Conservation (phyloP, 768 basidiomycete species). For the Leccinum boreale region DNA sequence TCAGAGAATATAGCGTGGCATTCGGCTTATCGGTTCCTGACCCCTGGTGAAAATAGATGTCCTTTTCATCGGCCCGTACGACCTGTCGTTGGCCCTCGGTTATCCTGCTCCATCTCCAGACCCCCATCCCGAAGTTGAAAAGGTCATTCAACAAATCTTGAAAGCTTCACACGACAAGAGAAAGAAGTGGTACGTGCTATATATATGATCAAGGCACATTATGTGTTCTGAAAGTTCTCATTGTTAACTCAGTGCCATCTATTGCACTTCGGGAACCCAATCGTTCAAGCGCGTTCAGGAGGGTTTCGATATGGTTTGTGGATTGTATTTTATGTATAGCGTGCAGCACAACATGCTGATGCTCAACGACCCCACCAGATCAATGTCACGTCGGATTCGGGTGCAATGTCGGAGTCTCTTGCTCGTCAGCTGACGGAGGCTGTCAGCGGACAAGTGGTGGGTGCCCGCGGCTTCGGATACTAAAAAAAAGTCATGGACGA, state of each 20-base stretch:
- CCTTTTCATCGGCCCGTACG: constrained; percentile 65
- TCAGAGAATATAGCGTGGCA: constrained; percentile 23
- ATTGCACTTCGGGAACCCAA: constrained; percentile 44
- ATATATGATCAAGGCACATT: background rate
- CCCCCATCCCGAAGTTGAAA: constrained; percentile 62
- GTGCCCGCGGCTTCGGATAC: constrained; percentile 7
- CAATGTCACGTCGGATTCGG: constrained; percentile 44
- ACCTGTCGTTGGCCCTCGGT: constrained; percentile 61
- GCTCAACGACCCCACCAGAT: constrained; percentile 34
- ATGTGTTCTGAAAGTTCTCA: background rate
- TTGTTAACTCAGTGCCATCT: constrained; percentile 40
- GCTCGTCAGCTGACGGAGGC: constrained; percentile 22
- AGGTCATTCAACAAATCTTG: constrained; percentile 53
- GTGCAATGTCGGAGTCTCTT: constrained; percentile 41
- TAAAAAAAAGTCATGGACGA: background rate
- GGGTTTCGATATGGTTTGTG: constrained; percentile 51
- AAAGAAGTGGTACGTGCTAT: constrained; percentile 59
- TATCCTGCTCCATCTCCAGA: constrained; percentile 60
- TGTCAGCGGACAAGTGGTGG: constrained; percentile 10
- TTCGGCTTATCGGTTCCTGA: background rate
- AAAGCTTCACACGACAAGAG: constrained; percentile 46
- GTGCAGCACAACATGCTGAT: background rate
- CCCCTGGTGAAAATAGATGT: constrained; percentile 34
- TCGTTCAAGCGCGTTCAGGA: constrained; percentile 42
- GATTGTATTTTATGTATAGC: background rate